Evolutionary conservation across 192 early-diverging fungal genomes (phyloP).

Genomic region (Lobosporangium transversale): DNA sequence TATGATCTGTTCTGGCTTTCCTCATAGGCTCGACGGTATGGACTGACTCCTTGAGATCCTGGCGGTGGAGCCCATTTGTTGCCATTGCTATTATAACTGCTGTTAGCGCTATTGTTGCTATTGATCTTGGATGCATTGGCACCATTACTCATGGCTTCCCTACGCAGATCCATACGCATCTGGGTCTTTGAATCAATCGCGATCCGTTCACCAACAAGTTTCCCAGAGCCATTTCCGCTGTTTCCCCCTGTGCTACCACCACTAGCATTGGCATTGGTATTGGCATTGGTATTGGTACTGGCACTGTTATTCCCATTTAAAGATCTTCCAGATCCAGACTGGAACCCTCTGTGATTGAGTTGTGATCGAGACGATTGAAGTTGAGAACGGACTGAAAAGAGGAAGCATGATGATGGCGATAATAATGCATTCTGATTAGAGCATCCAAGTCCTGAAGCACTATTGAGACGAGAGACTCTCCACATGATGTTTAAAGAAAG

Average conservation of each 20-base stretch:
- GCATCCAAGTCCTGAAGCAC: background rate
- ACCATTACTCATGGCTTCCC: constrained; percentile 11
- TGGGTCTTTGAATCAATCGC: constrained; percentile 30
- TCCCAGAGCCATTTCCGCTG: constrained; percentile 1
- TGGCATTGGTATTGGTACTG: no score
- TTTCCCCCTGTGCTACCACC: background rate
- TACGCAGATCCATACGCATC: constrained; percentile 47
- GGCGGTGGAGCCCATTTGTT: constrained; percentile 34
- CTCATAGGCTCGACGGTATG: constrained; percentile 32
- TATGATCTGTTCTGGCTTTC: constrained; percentile 17
- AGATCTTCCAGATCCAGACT: background rate
- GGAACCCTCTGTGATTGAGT: constrained; percentile 14
- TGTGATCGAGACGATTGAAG: background rate
- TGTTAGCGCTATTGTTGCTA: background rate
- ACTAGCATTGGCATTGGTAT: no score
- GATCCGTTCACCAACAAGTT: constrained; percentile 23
- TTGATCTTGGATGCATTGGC: background rate
- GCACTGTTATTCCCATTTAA: constrained; percentile 8
- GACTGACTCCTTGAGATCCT: constrained; percentile 9
- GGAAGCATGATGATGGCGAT: no score
- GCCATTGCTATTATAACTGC: background rate
- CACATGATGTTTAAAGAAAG: no score
- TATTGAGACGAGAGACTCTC: constrained; percentile 12
- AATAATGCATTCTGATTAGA: background rate
- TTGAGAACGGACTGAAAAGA: background rate